These are phyloP conservation scores for Aspergillus asperescens DNA, from an alignment of 495 filamentous ascomycete genomes.

Conservation along the genomic window DNA sequence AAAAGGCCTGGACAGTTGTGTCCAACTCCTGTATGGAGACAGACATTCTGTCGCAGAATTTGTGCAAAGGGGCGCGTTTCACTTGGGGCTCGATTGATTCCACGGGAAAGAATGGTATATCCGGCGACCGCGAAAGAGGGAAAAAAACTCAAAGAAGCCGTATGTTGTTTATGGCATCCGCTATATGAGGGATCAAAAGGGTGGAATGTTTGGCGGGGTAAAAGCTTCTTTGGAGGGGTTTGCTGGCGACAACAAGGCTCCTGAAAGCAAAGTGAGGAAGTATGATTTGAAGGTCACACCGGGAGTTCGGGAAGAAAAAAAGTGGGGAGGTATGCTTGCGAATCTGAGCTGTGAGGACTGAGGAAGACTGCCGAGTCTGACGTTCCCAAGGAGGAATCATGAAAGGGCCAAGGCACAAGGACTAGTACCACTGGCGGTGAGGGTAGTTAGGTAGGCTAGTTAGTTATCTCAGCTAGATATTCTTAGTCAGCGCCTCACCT, in stretches of 20 bases:
- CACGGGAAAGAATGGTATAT: background rate
- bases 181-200: constrained; percentile 8
- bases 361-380: constrained; percentile 2
- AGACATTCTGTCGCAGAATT: constrained; percentile 49
- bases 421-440: constrained; percentile 29
- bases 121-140: background rate
- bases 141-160: background rate
- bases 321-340: constrained; percentile 7
- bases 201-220: constrained; percentile 32
- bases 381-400: constrained; percentile 3
- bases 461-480: background rate
- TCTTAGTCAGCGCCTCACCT: constrained; percentile 10
- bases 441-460: no score
- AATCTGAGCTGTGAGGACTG: background rate
- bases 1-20: constrained; percentile 91
- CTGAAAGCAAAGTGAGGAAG: constrained; percentile 8
- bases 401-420: background rate
- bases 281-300: constrained; percentile 4
- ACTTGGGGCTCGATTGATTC: constrained; percentile 14
- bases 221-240: constrained; percentile 26
- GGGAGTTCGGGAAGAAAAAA: constrained; percentile 6
- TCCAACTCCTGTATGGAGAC: constrained; percentile 87
- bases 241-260: constrained; percentile 14
- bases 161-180: constrained; percentile 5
- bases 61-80: constrained; percentile 26